phyloP scores from a whole-genome alignment of 2,329 filamentous ascomycete species.

The Gyromitra esculenta region DNA sequence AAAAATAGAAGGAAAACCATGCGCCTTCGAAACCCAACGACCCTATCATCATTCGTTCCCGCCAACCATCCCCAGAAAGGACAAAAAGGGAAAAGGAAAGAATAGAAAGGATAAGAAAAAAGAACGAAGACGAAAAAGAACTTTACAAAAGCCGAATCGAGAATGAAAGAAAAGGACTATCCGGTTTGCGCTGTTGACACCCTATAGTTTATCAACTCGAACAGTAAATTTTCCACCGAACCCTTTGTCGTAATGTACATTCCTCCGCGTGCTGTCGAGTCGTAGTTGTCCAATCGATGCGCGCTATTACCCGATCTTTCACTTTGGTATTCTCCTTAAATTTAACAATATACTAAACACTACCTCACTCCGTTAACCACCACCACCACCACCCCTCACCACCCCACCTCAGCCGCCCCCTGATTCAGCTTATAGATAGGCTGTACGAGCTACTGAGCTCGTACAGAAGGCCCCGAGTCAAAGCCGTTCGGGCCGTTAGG shows the following conservation, averaged over 20 bases:
- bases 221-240: conserved; percentile 49
- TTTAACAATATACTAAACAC: conserved; percentile 48
- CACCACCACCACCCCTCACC: background rate
- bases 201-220: conserved; percentile 49
- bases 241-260: conserved; percentile 52
- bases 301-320: conserved; percentile 47
- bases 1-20: conserved; percentile 46
- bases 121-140: conserved; percentile 48
- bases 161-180: conserved; percentile 49
- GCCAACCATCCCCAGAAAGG: conserved; percentile 47
- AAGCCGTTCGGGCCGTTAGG: conserved; percentile 50
- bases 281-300: conserved; percentile 37
- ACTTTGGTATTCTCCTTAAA: conserved; percentile 44
- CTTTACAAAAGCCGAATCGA: conserved; percentile 53
- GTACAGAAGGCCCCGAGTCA: conserved; percentile 52
- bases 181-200: conserved; percentile 44
- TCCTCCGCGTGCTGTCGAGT: conserved; percentile 46
- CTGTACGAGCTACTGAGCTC: conserved; percentile 52
- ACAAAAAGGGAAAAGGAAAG: conserved; percentile 36
- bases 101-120: conserved; percentile 40
- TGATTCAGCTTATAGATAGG: conserved; percentile 10
- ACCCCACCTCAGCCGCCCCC: background rate
- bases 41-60: conserved; percentile 50
- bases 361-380: background rate
- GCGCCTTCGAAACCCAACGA: conserved; percentile 52